phyloP scores from a whole-genome alignment of 2,329 filamentous ascomycete species.

The Xylariomycetidae sp. region DNA sequence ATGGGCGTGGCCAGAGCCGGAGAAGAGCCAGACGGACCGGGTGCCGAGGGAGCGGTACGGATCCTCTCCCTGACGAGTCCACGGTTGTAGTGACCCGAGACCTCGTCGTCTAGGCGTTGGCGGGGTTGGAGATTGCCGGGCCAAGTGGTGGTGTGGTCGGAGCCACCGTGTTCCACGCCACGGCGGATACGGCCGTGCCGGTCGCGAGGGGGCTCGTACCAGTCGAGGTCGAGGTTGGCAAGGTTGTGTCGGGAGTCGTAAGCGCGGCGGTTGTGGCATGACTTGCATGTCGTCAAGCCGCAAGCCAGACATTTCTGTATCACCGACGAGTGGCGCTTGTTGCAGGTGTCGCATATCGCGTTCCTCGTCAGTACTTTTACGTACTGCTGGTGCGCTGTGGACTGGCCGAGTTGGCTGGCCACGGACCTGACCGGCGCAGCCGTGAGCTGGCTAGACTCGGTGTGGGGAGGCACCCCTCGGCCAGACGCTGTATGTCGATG shows the following conservation, averaged over 20 bases:
- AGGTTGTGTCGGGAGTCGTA: conserved; percentile 12
- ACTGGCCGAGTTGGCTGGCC: conserved; percentile 6
- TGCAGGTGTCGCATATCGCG: conserved; percentile 7
- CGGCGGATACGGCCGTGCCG: too few relatives aligned
- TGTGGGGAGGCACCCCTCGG: not conserved
- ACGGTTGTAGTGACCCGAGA: too few relatives aligned
- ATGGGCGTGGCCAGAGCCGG: too few relatives aligned
- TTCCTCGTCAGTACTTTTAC: conserved; percentile 1
- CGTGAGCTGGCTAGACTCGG: not conserved
- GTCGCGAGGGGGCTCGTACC: conserved; percentile 3
- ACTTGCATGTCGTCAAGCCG: conserved; percentile 9
- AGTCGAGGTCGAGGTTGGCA: conserved; percentile 5
- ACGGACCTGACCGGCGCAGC: not conserved
- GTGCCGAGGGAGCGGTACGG: too few relatives aligned
- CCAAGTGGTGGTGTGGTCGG: too few relatives aligned
- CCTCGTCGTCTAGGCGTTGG: too few relatives aligned
- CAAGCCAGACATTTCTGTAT: conserved; percentile 12
- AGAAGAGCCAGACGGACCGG: too few relatives aligned
- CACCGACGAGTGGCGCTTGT: conserved; percentile 1
- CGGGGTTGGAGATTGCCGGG: too few relatives aligned
- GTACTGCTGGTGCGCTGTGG: conserved; percentile 10
- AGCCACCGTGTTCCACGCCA: too few relatives aligned
- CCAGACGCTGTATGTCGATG: not conserved
- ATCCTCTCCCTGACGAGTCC: too few relatives aligned
- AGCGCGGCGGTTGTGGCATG: conserved; percentile 6